Base-by-base conservation (phyloP, 345 rosid species). In the Heritiera fomes region DNA sequence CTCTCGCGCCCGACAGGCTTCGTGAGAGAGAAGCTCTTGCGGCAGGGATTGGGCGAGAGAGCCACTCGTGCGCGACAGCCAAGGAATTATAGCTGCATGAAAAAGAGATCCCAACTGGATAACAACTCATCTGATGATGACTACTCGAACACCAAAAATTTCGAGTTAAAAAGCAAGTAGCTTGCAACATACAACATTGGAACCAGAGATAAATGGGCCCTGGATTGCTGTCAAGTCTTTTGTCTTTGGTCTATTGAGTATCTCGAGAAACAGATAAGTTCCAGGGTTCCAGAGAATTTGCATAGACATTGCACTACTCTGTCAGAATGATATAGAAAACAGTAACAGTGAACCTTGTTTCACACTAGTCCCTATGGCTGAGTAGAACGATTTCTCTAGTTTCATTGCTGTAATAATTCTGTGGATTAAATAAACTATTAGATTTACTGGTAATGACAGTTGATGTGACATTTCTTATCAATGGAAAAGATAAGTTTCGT, bases 141-240 rank as follows among this genome's bases (percentile, higher is more conserved):
- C 23, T 38, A 40, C 55, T 17, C n/a, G 7, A 65, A 68, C 2
- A 45, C 55, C 53, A 45, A 67, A 6, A 34, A 14, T 15, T 15
- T 66, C 28, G 14, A 34, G 2, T 67, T n/a, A 41, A 63, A 63
- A 63, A 43, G 49, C 47, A 70, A 69, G 28, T 0, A 23, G 0
- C 28, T 23, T 23, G 28, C 28, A 23, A 23, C 28, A 23, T 23
- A 0, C 28, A 23, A 0, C 38, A 34, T 14, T n/a, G 73, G 34
- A 68, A 68, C 53, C 53, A 20, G 55, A 68, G 53, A 68, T 9
- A 46, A 68, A 68, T 45, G 73, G 73, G 53, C 45, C 73, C 73
- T 68, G 7, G 17, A 68, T 1, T 43, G 30, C 41, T 70, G 4
- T 60, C 49, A 71, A 30, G 13, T 13, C 20, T 47, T 71, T 50